These are phyloP conservation scores for Amphichorda felina DNA, from an alignment of 2,329 filamentous ascomycete genomes.

Conservation along the genomic window DNA sequence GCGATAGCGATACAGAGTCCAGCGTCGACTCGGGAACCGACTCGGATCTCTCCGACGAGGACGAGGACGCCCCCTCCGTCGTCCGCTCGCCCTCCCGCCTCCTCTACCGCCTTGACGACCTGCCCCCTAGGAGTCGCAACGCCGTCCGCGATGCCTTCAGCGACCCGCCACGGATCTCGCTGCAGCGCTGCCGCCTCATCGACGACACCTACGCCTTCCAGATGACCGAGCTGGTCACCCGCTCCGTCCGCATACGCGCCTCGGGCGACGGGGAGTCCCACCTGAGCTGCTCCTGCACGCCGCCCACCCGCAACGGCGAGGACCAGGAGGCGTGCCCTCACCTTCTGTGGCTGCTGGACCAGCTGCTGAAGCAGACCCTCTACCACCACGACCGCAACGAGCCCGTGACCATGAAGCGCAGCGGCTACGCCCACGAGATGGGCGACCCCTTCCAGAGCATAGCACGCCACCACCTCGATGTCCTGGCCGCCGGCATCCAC, in stretches of 20 bases:
- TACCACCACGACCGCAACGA: conserved; percentile 22
- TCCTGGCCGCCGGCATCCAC: conserved; percentile 39
- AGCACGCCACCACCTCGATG: conserved; percentile 35
- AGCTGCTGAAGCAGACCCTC: conserved; percentile 34
- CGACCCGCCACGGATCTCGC: conserved; percentile 33
- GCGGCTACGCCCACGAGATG: conserved; percentile 32
- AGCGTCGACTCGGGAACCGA: conserved; percentile 7
- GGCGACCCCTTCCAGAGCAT: conserved; percentile 36
- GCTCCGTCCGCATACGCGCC: conserved; percentile 36
- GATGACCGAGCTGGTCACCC: conserved; percentile 40
- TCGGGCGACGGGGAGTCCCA: conserved; percentile 23
- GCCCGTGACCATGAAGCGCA: conserved; percentile 27
- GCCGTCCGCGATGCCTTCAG: conserved; percentile 31
- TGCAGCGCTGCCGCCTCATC: conserved; percentile 36
- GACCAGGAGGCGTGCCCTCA: conserved; percentile 31
- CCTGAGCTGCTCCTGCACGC: conserved; percentile 33
- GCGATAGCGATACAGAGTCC: conserved; percentile 2
- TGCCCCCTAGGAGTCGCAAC: conserved; percentile 22
- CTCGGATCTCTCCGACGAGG: conserved; percentile 18
- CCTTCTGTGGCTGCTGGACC: conserved; percentile 42
- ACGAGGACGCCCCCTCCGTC: conserved; percentile 15
- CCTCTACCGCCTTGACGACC: conserved; percentile 25
- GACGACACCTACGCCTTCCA: conserved; percentile 41
- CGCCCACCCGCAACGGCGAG: not conserved
- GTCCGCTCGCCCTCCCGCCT: conserved; percentile 27